phyloP scores from a whole-genome alignment of 1,284 basidiomycete genomes.

The Paramarasmius palmivorus region DNA sequence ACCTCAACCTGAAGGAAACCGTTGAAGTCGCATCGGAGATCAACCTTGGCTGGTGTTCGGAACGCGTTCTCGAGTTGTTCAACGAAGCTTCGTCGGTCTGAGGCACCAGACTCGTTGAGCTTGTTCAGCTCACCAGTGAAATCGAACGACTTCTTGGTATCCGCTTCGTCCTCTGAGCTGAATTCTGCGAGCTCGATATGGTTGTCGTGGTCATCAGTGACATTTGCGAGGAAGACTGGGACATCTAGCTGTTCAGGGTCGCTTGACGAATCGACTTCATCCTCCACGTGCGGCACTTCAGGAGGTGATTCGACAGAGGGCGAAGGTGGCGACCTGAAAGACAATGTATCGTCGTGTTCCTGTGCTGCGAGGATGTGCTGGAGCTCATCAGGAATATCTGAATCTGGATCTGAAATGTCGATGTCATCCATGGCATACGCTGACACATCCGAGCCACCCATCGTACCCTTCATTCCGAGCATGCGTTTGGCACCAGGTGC shows the following conservation, averaged over 20 bases:
- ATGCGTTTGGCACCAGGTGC: slow-evolving; percentile 50
- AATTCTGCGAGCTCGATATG: slow-evolving; percentile 47
- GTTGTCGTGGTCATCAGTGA: slow-evolving; percentile 46
- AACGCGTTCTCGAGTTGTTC: slow-evolving; percentile 81
- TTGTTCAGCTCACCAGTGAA: slow-evolving; percentile 79
- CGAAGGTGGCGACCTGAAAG: slow-evolving; percentile 42
- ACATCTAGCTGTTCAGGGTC: slow-evolving; percentile 15
- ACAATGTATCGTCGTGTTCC: slow-evolving; percentile 46
- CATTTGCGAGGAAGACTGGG: slow-evolving; percentile 45
- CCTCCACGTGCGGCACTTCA: slow-evolving; percentile 28
- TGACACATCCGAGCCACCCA: slow-evolving; percentile 56
- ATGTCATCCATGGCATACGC: slow-evolving; percentile 40
- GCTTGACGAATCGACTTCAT: slow-evolving; percentile 35
- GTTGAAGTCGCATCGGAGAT: slow-evolving; percentile 49
- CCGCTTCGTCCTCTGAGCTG: slow-evolving; percentile 48
- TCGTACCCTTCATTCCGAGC: slow-evolving; percentile 63
- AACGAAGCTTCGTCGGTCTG: slow-evolving; percentile 75
- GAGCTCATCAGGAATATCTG: slow-evolving; percentile 76
- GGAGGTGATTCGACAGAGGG: slow-evolving; percentile 38
- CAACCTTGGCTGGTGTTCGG: slow-evolving; percentile 67
- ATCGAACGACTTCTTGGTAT: slow-evolving; percentile 81
- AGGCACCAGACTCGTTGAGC: slow-evolving; percentile 68
- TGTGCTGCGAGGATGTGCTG: slow-evolving; percentile 56
- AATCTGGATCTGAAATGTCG: slow-evolving; percentile 62
- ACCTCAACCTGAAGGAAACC: slow-evolving; percentile 36